Conservation (phyloP, 1,284 basidiomycete genomes). For the Xerocomus amazonicus region DNA sequence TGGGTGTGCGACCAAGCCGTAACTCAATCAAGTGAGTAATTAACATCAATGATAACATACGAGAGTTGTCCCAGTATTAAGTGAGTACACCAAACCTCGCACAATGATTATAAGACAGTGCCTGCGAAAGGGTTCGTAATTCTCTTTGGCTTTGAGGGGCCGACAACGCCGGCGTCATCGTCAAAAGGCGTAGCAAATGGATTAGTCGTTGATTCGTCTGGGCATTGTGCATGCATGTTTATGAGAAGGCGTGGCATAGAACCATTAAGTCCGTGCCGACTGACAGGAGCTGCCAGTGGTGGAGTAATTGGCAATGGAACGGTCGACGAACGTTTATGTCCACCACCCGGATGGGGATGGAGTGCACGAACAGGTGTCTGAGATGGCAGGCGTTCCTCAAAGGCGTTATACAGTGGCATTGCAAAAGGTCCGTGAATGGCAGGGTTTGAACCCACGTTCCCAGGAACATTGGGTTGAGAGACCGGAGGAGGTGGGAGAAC, state of each 20-base stretch:
- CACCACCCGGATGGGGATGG: slow-evolving; percentile 15
- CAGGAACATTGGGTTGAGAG: slow-evolving; percentile 29
- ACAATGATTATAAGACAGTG: slow-evolving; percentile 22
- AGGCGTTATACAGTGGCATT: slow-evolving; percentile 56
- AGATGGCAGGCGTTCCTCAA: slow-evolving; percentile 29
- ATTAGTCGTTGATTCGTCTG: slow-evolving; percentile 36
- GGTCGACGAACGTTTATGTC: slow-evolving; percentile 33
- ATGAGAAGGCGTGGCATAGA: slow-evolving; percentile 47
- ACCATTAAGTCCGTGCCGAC: slow-evolving; percentile 31
- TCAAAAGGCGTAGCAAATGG: slow-evolving; percentile 79
- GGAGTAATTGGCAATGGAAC: slow-evolving; percentile 23
- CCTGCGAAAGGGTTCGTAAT: slow-evolving; percentile 31
- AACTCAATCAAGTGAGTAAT: slow-evolving; percentile 8
- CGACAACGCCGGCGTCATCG: slow-evolving; percentile 49
- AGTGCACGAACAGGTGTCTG: slow-evolving; percentile 22
- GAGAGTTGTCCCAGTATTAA: background rate
- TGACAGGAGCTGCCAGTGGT: slow-evolving; percentile 20
- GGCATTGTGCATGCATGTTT: slow-evolving; percentile 42
- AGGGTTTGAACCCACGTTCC: slow-evolving; percentile 25
- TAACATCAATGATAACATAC: slow-evolving; percentile 18
- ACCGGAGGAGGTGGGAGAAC: slow-evolving; percentile 29
- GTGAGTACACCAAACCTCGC: background rate
- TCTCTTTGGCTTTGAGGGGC: slow-evolving; percentile 18
- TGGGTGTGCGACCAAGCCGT: slow-evolving; percentile 11
- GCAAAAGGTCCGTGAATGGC: slow-evolving; percentile 34